Evolutionary conservation across 2,329 filamentous ascomycete species (phyloP), one percentile per base, ranked within the genome.

Genomic region (Arthrobotrys pseudoclavata): DNA sequence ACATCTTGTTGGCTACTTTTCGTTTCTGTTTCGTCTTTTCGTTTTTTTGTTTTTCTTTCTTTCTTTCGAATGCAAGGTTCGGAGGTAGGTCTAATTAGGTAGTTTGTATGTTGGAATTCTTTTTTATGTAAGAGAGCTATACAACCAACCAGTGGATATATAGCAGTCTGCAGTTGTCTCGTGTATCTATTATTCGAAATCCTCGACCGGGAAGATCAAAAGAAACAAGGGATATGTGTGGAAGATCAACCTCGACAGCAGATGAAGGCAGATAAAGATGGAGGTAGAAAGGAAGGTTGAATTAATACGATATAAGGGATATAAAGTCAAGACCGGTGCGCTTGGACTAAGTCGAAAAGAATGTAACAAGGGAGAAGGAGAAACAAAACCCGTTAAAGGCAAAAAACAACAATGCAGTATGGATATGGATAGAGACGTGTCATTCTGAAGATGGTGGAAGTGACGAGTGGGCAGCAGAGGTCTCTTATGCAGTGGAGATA

Each of bases 1-100:
- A 79, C 80, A 82, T 81, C 5, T 62, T 74, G 42, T 55, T 50
- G 71, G 26, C 48, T 1, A 10, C 42, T 47, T 52, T 18, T n/a
- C 6, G 15, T 15, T 34, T 47, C 3, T 12, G 26, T 63, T 31
- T 7, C 29, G 29, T 31, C 29, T 31, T 9, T 40, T 40, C 37
- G 12, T 13, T 40, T 40, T n/a, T 40, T 15, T 15, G 2, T n/a
- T 40, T 40, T 40, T 15, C 13, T 15, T 40, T 15, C 13, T 15
- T 15, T 40, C 15, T 40, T 15, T 3, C 4, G 12, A 9, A 34
- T 34, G 31, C 31, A 9, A 34, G 10, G 13, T 40, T 15, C 37
- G 5, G 2, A 3, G 15, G 15, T 9, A 9, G 15, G n/a, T 45
- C 6, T 2, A n/a, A 42, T 5, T 42, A 42, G 4, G 37, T 42